A percentile compares a stretch with the other conserved stretches of the same genome.
These are phyloP conservation scores for Salinomyces thailandicus DNA, from an alignment of 2,329 filamentous ascomycete genomes.

Conservation along the genomic window DNA sequence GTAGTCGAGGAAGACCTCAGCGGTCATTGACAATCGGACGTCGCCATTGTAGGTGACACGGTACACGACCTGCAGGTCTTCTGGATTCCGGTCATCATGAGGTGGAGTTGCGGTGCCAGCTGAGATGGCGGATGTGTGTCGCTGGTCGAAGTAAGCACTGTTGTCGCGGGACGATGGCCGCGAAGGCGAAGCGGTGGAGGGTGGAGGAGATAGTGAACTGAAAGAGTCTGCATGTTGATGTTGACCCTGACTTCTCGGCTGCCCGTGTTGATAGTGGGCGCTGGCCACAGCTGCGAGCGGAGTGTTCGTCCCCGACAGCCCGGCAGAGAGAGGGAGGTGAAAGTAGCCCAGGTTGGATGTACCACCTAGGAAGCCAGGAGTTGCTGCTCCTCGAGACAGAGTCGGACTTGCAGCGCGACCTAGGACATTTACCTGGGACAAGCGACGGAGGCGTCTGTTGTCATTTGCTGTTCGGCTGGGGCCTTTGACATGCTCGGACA, in stretches of 20 bases:
- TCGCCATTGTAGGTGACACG: slow-evolving; percentile 83
- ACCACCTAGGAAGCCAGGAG: slow-evolving; percentile 52
- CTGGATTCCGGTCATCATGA: slow-evolving; percentile 58
- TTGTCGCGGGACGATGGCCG: slow-evolving; percentile 33
- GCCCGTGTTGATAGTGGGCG: slow-evolving; percentile 47
- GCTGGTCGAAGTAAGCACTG: slow-evolving; percentile 16
- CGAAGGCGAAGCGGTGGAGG: slow-evolving; percentile 34
- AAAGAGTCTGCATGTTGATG: slow-evolving; percentile 29
- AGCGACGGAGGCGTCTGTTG: not conserved
- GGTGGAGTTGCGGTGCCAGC: slow-evolving; percentile 20
- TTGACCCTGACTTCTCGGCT: slow-evolving; percentile 18
- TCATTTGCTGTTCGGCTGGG: slow-evolving; percentile 1
- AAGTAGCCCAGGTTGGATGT: slow-evolving; percentile 74
- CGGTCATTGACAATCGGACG: slow-evolving; percentile 76
- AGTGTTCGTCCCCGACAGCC: slow-evolving; percentile 65
- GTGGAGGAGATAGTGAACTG: slow-evolving; percentile 38
- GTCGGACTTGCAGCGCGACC: slow-evolving; percentile 22
- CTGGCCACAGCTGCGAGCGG: slow-evolving; percentile 71
- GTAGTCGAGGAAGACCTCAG: slow-evolving; percentile 92
- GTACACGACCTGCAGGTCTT: slow-evolving; percentile 88
- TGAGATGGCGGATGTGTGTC: slow-evolving; percentile 10
- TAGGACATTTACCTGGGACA: slow-evolving; percentile 1
- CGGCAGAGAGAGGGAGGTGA: slow-evolving; percentile 61
- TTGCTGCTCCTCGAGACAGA: slow-evolving; percentile 40
- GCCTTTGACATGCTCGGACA: slow-evolving; percentile 5